These are phyloP conservation scores for Wickerhamomyces canadensis DNA, from an alignment of 805 yeast species.

Conservation along the genomic window DNA sequence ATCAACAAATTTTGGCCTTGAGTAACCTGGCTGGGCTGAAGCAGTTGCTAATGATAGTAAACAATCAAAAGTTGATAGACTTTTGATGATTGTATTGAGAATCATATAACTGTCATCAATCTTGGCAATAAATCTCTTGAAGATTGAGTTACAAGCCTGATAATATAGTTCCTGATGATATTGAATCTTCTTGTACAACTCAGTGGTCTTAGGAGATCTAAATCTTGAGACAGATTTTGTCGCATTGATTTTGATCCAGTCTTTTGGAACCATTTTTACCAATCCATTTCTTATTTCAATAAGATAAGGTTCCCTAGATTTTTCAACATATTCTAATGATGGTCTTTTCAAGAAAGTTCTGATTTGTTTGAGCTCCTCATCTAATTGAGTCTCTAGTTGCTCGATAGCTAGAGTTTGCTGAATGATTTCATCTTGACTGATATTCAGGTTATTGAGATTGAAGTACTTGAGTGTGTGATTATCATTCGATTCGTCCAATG, in stretches of 20 bases:
- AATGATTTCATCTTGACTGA: constrained; percentile 7
- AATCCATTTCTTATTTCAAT: constrained; percentile 66
- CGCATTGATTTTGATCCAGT: constrained; percentile 74
- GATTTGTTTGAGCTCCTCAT: constrained; percentile 45
- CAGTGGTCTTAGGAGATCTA: constrained; percentile 53
- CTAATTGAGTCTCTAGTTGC: constrained; percentile 42
- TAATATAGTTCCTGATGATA: constrained; percentile 50
- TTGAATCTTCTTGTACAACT: constrained; percentile 48
- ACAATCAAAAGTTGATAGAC: constrained; percentile 65
- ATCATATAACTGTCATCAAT: constrained; percentile 39
- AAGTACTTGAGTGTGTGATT: constrained; percentile 41
- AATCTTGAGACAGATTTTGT: constrained; percentile 67
- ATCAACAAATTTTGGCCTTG: constrained; percentile 57
- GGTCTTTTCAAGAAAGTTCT: constrained; percentile 48
- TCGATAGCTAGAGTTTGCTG: constrained; percentile 34
- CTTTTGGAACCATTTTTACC: constrained; percentile 50
- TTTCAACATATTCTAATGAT: constrained; percentile 46
- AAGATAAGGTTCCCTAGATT: constrained; percentile 62
- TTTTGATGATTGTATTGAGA: constrained; percentile 44
- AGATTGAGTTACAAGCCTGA: constrained; percentile 27
- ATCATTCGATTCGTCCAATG: constrained; percentile 45
- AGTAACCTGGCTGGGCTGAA: constrained; percentile 58
- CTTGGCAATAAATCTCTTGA: constrained; percentile 40
- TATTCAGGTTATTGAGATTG: constrained; percentile 29
- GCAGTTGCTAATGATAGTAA: constrained; percentile 63